Evolutionary conservation across 2,329 filamentous ascomycete species (phyloP), one percentile per base, ranked within the genome.

Genomic region (Aspergillus glaucus): DNA sequence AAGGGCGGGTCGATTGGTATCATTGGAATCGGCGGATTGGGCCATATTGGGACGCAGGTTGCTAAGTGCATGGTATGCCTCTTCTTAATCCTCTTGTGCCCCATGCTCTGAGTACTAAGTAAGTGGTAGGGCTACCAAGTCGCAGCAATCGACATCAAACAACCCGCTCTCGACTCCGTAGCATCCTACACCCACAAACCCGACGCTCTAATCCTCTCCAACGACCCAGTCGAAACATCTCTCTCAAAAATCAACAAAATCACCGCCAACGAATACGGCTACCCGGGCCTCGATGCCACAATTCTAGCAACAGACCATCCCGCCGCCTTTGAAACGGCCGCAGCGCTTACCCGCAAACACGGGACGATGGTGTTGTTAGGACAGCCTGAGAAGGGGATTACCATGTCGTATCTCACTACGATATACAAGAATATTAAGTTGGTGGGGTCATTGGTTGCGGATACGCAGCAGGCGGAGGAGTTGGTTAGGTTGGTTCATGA

Each of bases 311-410:
- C 73, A n/a, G 79, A 83, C 52, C 75, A 77, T 15, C 60, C 68
- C 1, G 64, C 63, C 0, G 75, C 80, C 2, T 74, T 78, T 37
- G 78, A 71, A 4, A 62, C 75, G 19, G 75, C 72, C 0, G 79
- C 76, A 46, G 79, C 79, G 0, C 66, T 81, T 1, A 84, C 81
- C 0, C 76, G 72, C 57, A 81, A 78, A 73, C 81, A 84, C 57
- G 80, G 79, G 2, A 73, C 68, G 0, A 68, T 82, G 58, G 68
- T 84, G 2, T 79, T 84, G 60, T 75, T 84, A 43, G 79, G 79
- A n/a, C 79, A 82, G 61, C 51, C 53, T 15, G 46, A 46, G 61
- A 58, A 17, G 62, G 65, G 21, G 55, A 71, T 15, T 55, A 55
- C 30, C 55, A 67, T 22, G 65, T 64, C 46, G 69, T 70, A 49